phyloP scores from a whole-genome alignment of 2,329 filamentous ascomycete species.

The Neurospora sp. region DNA sequence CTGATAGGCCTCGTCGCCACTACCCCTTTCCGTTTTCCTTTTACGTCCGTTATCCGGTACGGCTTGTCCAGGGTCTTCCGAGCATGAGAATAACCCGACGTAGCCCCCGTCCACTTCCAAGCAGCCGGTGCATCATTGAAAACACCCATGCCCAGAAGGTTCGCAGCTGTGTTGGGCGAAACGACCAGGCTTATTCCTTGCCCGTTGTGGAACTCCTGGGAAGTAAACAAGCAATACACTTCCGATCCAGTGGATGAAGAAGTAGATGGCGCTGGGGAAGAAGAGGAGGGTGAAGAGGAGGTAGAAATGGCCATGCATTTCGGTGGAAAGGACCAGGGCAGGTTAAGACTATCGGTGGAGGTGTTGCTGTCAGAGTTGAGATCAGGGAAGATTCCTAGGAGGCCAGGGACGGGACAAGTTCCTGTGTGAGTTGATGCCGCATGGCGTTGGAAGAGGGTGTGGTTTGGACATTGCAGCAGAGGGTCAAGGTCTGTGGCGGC shows the following conservation, averaged over 20 bases:
- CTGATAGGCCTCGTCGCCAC: conserved; percentile 24
- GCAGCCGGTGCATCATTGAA: conserved; percentile 19
- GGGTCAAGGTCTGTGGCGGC: too few species aligned
- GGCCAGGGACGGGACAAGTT: background rate
- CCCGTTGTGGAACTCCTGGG: conserved; percentile 11
- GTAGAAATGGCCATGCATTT: background rate
- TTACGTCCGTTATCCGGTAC: conserved; percentile 18
- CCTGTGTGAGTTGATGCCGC: background rate
- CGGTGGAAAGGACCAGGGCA: background rate
- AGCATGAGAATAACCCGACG: too few species aligned
- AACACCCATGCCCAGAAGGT: conserved; percentile 18
- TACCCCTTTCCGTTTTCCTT: conserved; percentile 25
- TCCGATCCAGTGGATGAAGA: too few species aligned
- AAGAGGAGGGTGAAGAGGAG: background rate
- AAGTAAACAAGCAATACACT: conserved; percentile 14
- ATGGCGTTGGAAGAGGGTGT: background rate
- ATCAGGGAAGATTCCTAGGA: background rate
- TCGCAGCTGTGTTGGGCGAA: conserved; percentile 20
- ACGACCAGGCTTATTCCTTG: conserved; percentile 26
- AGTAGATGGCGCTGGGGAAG: too few species aligned
- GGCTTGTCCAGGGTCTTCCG: conserved; percentile 6
- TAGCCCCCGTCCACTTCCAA: background rate
- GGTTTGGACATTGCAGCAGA: background rate
- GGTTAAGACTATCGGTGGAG: background rate
- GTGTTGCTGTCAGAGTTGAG: background rate